Base-by-base conservation (phyloP, 352 stramenopile species). In the Pythium chondricola region DNA sequence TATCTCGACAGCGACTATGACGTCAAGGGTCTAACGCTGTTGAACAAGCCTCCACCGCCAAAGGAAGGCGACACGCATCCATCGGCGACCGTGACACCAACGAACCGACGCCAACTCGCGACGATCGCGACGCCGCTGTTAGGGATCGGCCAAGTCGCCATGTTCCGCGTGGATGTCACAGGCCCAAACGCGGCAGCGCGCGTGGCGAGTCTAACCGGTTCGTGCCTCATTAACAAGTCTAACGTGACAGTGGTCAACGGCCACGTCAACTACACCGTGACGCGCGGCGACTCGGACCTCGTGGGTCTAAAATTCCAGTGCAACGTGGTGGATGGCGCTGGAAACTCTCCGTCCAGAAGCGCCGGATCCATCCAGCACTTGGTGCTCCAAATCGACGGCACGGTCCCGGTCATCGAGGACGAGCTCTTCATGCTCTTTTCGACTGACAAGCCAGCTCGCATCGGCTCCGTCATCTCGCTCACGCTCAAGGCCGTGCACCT, bases 381-480 rank as follows among this genome's bases (percentile, higher is more conserved):
- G 14, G 37, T 52, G 9, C 49, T 57, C 14, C 52, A 61, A 26
- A 59, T 80, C 17, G 69, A 80, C 48, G 69, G 69, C 18, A 72
- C 53, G 13, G 21, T 52, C 0, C 69, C 69, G 0, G 51, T 48
- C 31, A 56, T 80, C 22, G 66, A 73, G 24, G 58, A 62, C 40
- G 53, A 66, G 13, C 58, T 83, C 14, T 76, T 83, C 48, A 75
- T 80, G 70, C 41, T 83, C 1, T 82, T 83, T 18, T 78, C 73
- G 29, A 79, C 70, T 13, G 70, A 83, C 50, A 83, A 78, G 16
- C 69, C 73, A 0, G 73, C 73, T n/a, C 67, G 63, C 17, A 74
- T 85, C 18, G 68, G 68, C 11, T 75, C 50, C 21, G 60, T 79
- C 14, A 73, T 85, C 49, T 81, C 73, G 2, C 60, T 85, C 48